Percentiles rank a stretch among this genome's conserved stretches.
Evolutionary conservation across 768 basidiomycete genomes (phyloP).

Genomic region (Mycena leptocephala): DNA sequence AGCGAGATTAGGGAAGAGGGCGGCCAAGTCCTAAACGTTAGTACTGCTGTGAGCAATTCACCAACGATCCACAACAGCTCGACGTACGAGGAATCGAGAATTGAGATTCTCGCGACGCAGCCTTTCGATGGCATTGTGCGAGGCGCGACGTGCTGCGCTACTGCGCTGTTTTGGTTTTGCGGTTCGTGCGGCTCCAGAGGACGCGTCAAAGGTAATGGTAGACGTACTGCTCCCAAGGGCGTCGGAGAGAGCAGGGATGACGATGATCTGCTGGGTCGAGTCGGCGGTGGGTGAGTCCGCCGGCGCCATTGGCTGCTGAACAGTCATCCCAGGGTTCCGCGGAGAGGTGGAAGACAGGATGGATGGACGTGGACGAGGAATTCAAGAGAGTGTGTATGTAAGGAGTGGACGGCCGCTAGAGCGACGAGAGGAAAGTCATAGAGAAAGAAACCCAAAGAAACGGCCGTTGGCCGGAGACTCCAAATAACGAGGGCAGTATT

Average conservation of each 20-base stretch:
- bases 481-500: not conserved
- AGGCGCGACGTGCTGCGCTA: slow-evolving; percentile 85
- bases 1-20: slow-evolving; percentile 80
- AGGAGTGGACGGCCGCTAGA: slow-evolving; percentile 5
- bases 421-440: not conserved
- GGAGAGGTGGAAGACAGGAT: not conserved
- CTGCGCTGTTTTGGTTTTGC: slow-evolving; percentile 50
- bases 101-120: slow-evolving; percentile 84
- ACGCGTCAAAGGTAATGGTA: not conserved
- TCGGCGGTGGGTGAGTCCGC: not conserved
- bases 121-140: slow-evolving; percentile 88
- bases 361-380: not conserved
- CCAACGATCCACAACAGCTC: not conserved
- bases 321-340: not conserved
- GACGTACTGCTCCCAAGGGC: not conserved
- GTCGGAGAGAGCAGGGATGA: not conserved
- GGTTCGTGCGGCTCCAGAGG: not conserved
- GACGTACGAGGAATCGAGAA: slow-evolving; percentile 77
- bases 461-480: not conserved
- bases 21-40: slow-evolving; percentile 75
- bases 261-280: not conserved
- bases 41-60: not conserved
- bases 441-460: not conserved
- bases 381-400: not conserved
- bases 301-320: not conserved